Percentiles rank a stretch among this genome's conserved stretches.
phyloP scores from a whole-genome alignment of 2,329 filamentous ascomycete species.

The Neoarthrinium moseri region DNA sequence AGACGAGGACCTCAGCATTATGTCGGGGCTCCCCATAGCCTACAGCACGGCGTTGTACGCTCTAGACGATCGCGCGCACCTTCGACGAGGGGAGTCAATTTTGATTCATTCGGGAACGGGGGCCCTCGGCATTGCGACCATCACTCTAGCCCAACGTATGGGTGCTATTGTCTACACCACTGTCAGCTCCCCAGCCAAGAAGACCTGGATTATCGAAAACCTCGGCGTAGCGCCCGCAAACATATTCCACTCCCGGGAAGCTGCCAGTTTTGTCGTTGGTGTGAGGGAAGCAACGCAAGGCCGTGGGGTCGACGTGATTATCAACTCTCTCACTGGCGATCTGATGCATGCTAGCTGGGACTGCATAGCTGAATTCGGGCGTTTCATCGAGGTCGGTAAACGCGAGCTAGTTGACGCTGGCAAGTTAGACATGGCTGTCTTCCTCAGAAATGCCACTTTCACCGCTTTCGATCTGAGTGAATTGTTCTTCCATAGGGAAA shows the following conservation, averaged over 20 bases:
- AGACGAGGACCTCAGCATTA: slow-evolving; percentile 14
- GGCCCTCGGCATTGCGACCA: not conserved
- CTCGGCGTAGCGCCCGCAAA: slow-evolving; percentile 20
- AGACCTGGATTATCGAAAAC: slow-evolving; percentile 21
- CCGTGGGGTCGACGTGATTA: not conserved
- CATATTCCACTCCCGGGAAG: slow-evolving; percentile 12
- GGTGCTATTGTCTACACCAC: slow-evolving; percentile 23
- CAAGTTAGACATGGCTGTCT: slow-evolving; percentile 16
- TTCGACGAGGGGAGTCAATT: slow-evolving; percentile 20
- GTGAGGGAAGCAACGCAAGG: slow-evolving; percentile 7
- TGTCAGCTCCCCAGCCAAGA: slow-evolving; percentile 16
- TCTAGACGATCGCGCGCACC: slow-evolving; percentile 22
- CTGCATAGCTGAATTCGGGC: slow-evolving; percentile 14
- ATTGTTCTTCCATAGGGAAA: not conserved
- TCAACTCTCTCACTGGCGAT: slow-evolving; percentile 5
- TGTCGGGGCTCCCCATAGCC: slow-evolving; percentile 20
- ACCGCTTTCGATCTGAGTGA: slow-evolving; percentile 14
- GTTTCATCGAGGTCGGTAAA: slow-evolving; percentile 15
- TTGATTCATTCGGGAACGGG: slow-evolving; percentile 1
- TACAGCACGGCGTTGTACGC: slow-evolving; percentile 29
- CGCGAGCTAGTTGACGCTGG: slow-evolving; percentile 10
- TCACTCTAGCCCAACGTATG: slow-evolving; percentile 7
- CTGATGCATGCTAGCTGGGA: slow-evolving; percentile 9
- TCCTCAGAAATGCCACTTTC: slow-evolving; percentile 32
- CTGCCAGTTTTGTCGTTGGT: slow-evolving; percentile 7